These are phyloP conservation scores for Endothia cerciana DNA, from an alignment of 2,329 filamentous ascomycete species.

Conservation along the genomic window DNA sequence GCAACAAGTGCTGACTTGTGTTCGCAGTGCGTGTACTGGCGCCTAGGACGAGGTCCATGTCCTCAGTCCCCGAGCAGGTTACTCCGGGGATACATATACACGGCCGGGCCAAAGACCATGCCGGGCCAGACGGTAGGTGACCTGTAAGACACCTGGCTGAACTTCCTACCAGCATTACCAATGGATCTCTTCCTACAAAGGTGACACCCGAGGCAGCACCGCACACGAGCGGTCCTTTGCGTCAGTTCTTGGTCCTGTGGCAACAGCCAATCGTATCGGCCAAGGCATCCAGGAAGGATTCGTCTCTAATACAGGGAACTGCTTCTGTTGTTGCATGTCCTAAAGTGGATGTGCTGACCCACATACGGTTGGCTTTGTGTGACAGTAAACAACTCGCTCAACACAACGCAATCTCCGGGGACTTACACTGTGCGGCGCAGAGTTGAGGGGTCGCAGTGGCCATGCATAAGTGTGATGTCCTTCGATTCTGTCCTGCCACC, in stretches of 20 bases:
- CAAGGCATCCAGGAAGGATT: conserved; percentile 17
- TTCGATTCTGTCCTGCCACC: background rate
- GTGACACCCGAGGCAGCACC: conserved; percentile 9
- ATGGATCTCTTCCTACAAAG: conserved; percentile 4
- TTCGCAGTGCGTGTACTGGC: background rate
- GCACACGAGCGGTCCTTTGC: background rate
- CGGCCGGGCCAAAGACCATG: background rate
- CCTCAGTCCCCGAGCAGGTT: background rate
- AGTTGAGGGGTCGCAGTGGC: background rate
- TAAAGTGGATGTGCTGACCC: background rate
- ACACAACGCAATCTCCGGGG: background rate
- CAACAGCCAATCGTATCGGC: conserved; percentile 13
- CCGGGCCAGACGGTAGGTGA: background rate
- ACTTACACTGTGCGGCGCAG: background rate
- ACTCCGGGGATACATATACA: background rate
- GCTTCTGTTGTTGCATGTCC: background rate
- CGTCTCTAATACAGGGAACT: background rate
- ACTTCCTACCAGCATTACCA: background rate
- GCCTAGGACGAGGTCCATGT: background rate
- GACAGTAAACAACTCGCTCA: background rate
- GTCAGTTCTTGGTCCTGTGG: background rate
- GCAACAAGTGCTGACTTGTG: background rate
- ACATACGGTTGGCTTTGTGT: background rate
- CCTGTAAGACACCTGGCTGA: background rate
- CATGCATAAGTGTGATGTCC: background rate